Base-by-base conservation (phyloP, 164 flowering plant species). In the Chloranthus sessilifolius region DNA sequence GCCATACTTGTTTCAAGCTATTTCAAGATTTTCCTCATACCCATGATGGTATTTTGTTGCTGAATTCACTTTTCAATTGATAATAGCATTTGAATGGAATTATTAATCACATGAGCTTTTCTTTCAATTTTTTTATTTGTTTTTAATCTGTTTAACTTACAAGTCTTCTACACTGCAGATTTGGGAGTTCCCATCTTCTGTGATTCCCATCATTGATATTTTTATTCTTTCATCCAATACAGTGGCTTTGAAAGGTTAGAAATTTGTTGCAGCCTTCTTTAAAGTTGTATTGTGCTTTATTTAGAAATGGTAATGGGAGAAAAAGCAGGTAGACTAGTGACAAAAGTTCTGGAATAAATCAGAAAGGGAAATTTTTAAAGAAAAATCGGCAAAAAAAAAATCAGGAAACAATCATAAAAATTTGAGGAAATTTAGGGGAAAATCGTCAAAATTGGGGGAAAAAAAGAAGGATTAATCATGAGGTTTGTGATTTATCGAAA, bases 181-280 rank as follows among this genome's bases (percentile, higher is more conserved):
- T 14, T 90, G 98, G 98, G 85, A 84, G 48, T 90, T 82, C 47
- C 98, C 98, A 22, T 41, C 78, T 31, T 72, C 80, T 19, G 87
- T 74, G 55, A 58, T 77, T 55, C 78, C 62, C 52, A 74, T 87
- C 56, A 63, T 78, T 58, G 95, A 90, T 53, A 30, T 75, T 42
- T 72, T 82, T 68, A 85, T 79, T 46, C 37, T 82, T 50, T 84
- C 95, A 40, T 84, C 98, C 33, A 90, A 90, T 55, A 60, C 64
- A 7, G 80, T 82, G 60, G 94, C 98, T 39, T 58, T 90, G 44
- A 68, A 72, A 75, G 96, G 90, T 88, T 2, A 31, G 65, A 22
- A 27, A 16, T 10, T 27, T 9, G 6, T 28, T 55, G 11, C 26
- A 7, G 49, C 8, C 23, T 14, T 7, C 2, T 3, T 11, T 14